A percentile compares a stretch with the other conserved stretches of the same genome.
Conservation (phyloP, 331 rosid species). For the Telfairia occidentalis region DNA sequence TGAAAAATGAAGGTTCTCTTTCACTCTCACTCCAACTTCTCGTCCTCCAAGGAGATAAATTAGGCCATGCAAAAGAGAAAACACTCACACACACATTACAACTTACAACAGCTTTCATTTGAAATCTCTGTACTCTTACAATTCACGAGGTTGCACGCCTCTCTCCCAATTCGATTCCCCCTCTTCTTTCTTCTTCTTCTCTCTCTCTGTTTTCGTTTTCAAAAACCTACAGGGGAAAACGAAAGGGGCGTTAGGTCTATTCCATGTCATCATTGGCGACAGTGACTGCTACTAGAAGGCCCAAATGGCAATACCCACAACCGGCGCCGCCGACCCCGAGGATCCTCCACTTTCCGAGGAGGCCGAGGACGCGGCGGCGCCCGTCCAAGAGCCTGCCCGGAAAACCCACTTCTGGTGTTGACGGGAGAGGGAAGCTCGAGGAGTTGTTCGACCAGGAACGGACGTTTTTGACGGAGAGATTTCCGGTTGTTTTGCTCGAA, state of each 20-base stretch:
- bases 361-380: slow-evolving; percentile 61
- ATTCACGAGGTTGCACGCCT: slow-evolving; percentile 66
- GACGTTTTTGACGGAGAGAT: slow-evolving; percentile 12
- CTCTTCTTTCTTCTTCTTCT: neutral
- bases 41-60: slow-evolving; percentile 5
- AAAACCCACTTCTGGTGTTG: slow-evolving; percentile 20
- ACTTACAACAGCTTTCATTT: slow-evolving; percentile 47
- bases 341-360: slow-evolving; percentile 64
- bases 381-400: slow-evolving; percentile 18
- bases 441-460: slow-evolving; percentile 51
- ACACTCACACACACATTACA: slow-evolving; percentile 8
- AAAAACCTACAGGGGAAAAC: neutral
- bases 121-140: slow-evolving; percentile 47
- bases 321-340: slow-evolving; percentile 58
- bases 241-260: neutral
- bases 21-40: neutral
- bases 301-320: slow-evolving; percentile 69
- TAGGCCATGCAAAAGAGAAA: neutral
- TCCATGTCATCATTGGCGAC: slow-evolving; percentile 28
- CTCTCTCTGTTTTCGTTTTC: slow-evolving; percentile 17
- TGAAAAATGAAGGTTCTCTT: neutral
- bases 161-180: neutral
- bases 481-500: slow-evolving; percentile 48
- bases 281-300: slow-evolving; percentile 31
- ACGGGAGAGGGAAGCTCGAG: slow-evolving; percentile 36